A percentile compares a stretch with the other conserved stretches of the same genome.
Conservation (phyloP, 371 early-diverging fungal genomes). For the Mucor velutinosus region DNA sequence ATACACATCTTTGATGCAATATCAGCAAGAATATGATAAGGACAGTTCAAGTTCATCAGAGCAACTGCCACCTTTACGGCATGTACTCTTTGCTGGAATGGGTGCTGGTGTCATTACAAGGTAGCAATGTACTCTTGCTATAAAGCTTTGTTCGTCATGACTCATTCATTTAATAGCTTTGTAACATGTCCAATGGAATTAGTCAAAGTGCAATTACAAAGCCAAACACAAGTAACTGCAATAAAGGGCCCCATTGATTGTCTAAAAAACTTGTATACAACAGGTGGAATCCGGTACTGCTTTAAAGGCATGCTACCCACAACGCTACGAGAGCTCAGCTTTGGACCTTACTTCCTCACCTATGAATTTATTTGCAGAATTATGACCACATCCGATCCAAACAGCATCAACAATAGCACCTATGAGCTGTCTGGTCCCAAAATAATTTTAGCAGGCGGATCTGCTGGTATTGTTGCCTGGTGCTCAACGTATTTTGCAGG, state of each 20-base stretch:
- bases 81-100: slow-evolving; percentile 66
- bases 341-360: slow-evolving; percentile 77
- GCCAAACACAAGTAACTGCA: slow-evolving; percentile 36
- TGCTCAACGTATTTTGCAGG: slow-evolving; percentile 76
- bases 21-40: slow-evolving; percentile 34
- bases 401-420: neutral
- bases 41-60: neutral
- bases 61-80: slow-evolving; percentile 30
- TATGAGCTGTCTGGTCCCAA: slow-evolving; percentile 55
- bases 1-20: slow-evolving; percentile 57
- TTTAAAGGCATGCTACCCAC: slow-evolving; percentile 67
- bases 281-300: slow-evolving; percentile 65
- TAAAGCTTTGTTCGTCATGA: neutral
- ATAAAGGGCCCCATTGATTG: slow-evolving; percentile 66
- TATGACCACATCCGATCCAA: slow-evolving; percentile 20
- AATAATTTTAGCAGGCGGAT: slow-evolving; percentile 72
- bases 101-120: slow-evolving; percentile 67
- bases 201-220: slow-evolving; percentile 68
- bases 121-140: slow-evolving; percentile 19
- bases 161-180: slow-evolving; percentile 30
- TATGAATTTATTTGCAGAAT: slow-evolving; percentile 66
- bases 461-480: slow-evolving; percentile 81
- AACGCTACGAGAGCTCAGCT: slow-evolving; percentile 70
- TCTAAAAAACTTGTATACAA: slow-evolving; percentile 51
- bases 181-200: slow-evolving; percentile 69